Evolutionary conservation across 2,329 filamentous ascomycete species (phyloP).

Genomic region (Fusarium palustre): DNA sequence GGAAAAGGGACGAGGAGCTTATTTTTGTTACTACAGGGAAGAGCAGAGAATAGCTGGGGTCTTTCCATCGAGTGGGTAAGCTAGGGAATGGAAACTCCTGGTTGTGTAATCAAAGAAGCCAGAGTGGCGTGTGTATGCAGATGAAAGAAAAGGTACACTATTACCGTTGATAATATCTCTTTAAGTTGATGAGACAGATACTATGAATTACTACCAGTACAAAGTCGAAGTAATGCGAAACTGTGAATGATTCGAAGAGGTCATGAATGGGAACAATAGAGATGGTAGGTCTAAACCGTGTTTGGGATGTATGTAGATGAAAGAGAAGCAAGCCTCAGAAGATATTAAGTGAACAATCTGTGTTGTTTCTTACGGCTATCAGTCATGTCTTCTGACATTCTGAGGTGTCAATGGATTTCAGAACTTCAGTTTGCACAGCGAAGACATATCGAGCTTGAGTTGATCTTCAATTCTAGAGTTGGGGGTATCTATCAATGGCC

Average conservation of each 20-base stretch:
- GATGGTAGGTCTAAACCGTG: not conserved
- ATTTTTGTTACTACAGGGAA: constrained; percentile 28
- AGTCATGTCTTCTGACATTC: not conserved
- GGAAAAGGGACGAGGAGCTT: constrained; percentile 30
- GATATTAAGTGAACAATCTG: too few species aligned
- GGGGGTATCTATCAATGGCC: constrained; percentile 44
- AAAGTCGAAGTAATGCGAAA: not conserved
- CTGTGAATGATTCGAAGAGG: not conserved
- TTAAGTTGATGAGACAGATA: not conserved
- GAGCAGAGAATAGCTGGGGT: constrained; percentile 9
- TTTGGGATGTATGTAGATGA: not conserved
- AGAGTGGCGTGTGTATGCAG: constrained; percentile 38
- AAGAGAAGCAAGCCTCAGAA: not conserved
- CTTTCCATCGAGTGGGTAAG: constrained; percentile 16
- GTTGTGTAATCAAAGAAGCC: constrained; percentile 39
- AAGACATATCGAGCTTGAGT: not conserved
- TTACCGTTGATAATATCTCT: constrained; percentile 20
- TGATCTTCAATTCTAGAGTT: constrained; percentile 41
- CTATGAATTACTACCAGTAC: not conserved
- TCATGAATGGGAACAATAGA: not conserved
- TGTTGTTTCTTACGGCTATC: not conserved
- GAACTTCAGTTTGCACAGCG: not conserved
- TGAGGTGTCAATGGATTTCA: not conserved
- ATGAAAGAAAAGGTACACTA: constrained; percentile 29
- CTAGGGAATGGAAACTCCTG: constrained; percentile 25